Evolutionary conservation across 148 eudicot species (phyloP).

Genomic region (Arbutus unedo): DNA sequence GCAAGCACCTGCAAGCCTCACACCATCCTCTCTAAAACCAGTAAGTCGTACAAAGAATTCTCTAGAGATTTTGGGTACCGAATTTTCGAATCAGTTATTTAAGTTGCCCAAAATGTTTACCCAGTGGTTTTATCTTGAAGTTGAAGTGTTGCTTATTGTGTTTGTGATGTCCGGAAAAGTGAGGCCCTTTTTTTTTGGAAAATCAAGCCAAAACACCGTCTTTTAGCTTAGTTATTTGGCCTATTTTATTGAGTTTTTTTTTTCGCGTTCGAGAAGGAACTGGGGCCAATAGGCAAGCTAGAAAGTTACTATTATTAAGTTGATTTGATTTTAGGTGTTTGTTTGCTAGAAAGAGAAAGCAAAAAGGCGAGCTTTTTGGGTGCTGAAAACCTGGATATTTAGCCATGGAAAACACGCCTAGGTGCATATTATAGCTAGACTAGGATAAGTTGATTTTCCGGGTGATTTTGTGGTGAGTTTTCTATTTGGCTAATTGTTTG

Average conservation of each 20-base stretch:
- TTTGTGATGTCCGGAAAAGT: not conserved
- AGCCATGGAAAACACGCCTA: not conserved
- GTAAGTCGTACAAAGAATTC: slow-evolving; percentile 8
- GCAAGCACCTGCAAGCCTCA: not conserved
- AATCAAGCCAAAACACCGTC: not conserved
- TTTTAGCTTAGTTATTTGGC: not conserved
- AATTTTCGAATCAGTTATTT: too few relatives aligned
- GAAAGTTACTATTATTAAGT: not conserved
- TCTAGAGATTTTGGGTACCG: not conserved
- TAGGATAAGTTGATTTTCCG: not conserved
- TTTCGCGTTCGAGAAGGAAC: not conserved
- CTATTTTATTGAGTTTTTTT: not conserved
- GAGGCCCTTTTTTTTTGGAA: not conserved
- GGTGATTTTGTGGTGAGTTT: not conserved
- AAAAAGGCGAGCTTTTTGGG: not conserved
- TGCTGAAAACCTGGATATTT: not conserved
- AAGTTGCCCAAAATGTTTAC: too few relatives aligned
- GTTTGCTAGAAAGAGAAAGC: not conserved
- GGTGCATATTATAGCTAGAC: not conserved
- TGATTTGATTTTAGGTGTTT: not conserved
- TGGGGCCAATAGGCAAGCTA: not conserved
- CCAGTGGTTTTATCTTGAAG: too few relatives aligned
- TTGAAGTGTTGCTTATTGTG: not conserved
- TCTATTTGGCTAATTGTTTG: not conserved
- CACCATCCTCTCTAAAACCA: not conserved